Evolutionary conservation across 148 eudicot species (phyloP), one percentile per base, ranked within the genome.

Genomic region (Diospyros kaki): DNA sequence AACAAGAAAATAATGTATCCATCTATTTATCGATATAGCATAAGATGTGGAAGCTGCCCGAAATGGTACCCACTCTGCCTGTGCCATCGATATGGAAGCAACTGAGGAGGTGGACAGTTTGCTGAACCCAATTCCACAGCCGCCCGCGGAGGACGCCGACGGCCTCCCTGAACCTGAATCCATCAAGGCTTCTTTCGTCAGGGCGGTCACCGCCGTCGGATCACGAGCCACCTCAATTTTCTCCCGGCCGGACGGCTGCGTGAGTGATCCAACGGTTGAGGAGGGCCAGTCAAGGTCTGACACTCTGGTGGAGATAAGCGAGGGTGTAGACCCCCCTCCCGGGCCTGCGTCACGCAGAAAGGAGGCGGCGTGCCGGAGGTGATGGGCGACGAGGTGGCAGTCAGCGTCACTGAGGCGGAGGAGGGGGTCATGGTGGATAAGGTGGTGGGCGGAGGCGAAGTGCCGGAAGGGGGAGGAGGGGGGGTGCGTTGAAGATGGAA

Each of bases 111-210:
- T 59, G 2, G 40, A 62, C 11, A 73, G 73, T 13, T 58, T 84
- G 12, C 43, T 84, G 1, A 72, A 71, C 48, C 73, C 81, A 66
- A 77, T 89, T 64, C 69, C 43, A 43, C 96, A 97, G 15, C 98
- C 98, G n/a, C 81, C 81, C 1, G 78, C 85, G 50, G 97, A 92
- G 76, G 96, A 94, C 63, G 96, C 98, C 48, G 97, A 92, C 83
- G 90, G 97, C 63, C 92, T 93, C 0, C 86, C 90, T 1, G 91
- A 97, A 1, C 92, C 91, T 2, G 90, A 87, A 41, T 85, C 89
- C 11, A 91, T 91, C 84, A 81, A 80, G 10, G 86, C 85, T 73
- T 93, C 98, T 44, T 93, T 93, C 71, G 82, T 86, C 62, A 91
- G 84, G 54, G 96, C 96, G 9, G 96, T 97, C 71, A 2, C 87